phyloP scores from a whole-genome alignment of 345 rosid species.

The Nephelium lappaceum region DNA sequence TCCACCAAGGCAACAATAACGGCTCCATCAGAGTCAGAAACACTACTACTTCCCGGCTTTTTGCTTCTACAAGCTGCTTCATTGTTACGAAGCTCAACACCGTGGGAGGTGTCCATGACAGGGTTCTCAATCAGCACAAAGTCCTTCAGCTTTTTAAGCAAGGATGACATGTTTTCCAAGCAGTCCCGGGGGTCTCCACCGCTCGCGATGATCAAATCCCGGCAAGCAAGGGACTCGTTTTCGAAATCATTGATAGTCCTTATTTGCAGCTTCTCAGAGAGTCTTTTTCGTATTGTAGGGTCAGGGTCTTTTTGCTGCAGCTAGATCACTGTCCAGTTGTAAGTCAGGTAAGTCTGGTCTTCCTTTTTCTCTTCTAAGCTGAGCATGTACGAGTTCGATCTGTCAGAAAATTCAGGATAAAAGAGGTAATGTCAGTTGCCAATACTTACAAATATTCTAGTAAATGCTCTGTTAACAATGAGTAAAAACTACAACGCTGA shows the following conservation, averaged over 20 bases:
- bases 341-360: conserved; percentile 57
- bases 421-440: conserved; percentile 4
- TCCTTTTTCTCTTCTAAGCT: conserved; percentile 79
- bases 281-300: conserved; percentile 56
- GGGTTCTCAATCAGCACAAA: conserved; percentile 55
- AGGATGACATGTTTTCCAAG: conserved; percentile 61
- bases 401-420: conserved; percentile 22
- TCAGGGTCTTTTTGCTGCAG: conserved; percentile 64
- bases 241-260: conserved; percentile 71
- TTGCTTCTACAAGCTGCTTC: conserved; percentile 63
- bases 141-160: conserved; percentile 76
- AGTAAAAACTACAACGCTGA: not conserved
- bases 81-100: conserved; percentile 82
- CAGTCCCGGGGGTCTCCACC: conserved; percentile 60
- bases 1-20: conserved; percentile 63
- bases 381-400: conserved; percentile 87
- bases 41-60: conserved; percentile 46
- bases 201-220: conserved; percentile 63
- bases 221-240: conserved; percentile 79
- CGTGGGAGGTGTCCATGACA: conserved; percentile 60
- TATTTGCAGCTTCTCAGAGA: conserved; percentile 81
- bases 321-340: conserved; percentile 73
- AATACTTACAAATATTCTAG: conserved; percentile 1
- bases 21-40: conserved; percentile 77
- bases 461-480: not conserved